These are phyloP conservation scores for Achaetomiella virescens DNA, from an alignment of 495 filamentous ascomycete species.

Conservation along the genomic window DNA sequence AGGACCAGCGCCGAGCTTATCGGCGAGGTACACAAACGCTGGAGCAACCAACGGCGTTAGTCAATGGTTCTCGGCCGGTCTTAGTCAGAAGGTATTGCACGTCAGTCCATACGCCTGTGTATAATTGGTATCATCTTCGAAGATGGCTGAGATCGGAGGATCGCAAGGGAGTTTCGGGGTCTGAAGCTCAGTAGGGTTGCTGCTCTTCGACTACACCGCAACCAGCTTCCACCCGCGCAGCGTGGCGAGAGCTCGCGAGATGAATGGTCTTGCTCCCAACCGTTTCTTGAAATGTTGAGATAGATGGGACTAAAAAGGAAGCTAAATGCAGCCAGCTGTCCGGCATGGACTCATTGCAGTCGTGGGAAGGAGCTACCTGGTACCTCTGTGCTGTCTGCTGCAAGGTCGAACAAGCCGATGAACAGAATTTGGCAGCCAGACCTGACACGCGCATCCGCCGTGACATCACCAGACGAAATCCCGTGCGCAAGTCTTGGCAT, in stretches of 20 bases:
- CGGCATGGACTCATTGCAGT: no score
- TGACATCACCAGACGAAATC: conserved; percentile 18
- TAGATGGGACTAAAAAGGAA: no score
- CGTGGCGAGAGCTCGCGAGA: no score
- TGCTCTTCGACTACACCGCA: conserved; percentile 4
- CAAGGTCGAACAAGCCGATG: no score
- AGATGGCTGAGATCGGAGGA: not conserved
- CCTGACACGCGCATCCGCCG: conserved; percentile 2
- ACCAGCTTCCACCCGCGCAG: not conserved
- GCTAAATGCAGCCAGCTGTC: no score
- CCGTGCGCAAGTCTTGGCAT: not conserved
- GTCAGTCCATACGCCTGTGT: conserved; percentile 57
- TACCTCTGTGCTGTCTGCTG: no score
- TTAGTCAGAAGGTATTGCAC: conserved; percentile 3
- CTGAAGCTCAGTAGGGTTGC: not conserved
- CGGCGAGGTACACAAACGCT: conserved; percentile 69
- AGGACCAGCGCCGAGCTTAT: conserved; percentile 64
- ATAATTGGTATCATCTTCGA: conserved; percentile 77
- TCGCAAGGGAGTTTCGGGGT: not conserved
- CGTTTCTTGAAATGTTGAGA: not conserved
- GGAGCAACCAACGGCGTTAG: conserved; percentile 9
- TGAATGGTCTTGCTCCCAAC: not conserved
- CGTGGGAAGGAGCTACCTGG: no score
- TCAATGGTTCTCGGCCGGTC: not conserved
- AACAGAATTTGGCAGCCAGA: not conserved